These are phyloP conservation scores for Coccinonectria pachysandricola DNA, from an alignment of 2,329 filamentous ascomycete species.

Conservation along the genomic window DNA sequence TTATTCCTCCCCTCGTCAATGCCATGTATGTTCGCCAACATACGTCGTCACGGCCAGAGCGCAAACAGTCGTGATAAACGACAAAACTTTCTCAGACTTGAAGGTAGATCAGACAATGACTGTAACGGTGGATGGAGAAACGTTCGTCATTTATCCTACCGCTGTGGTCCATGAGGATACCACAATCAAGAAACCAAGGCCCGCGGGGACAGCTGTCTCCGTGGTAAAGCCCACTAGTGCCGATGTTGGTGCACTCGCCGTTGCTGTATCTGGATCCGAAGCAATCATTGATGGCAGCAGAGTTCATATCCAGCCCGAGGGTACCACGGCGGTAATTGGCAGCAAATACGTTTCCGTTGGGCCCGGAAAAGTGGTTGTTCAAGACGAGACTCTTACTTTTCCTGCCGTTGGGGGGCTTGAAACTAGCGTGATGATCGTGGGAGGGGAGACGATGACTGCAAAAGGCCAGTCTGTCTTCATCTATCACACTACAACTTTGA, in stretches of 20 bases:
- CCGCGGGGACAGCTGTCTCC: constrained; percentile 19
- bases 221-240: constrained; percentile 27
- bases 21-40: no score
- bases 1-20: no score
- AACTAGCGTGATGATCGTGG: constrained; percentile 35
- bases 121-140: constrained; percentile 29
- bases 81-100: constrained; percentile 32
- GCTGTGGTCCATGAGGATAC: constrained; percentile 34
- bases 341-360: constrained; percentile 25
- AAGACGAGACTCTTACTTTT: constrained; percentile 28
- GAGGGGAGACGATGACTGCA: constrained; percentile 37
- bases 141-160: constrained; percentile 39
- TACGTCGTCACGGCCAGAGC: constrained; percentile 35
- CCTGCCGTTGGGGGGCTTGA: constrained; percentile 21
- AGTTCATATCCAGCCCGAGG: constrained; percentile 29
- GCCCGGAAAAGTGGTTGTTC: constrained; percentile 26
- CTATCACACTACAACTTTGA: constrained; percentile 33
- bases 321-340: constrained; percentile 25
- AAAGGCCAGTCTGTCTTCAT: constrained; percentile 31
- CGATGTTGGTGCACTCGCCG: constrained; percentile 27
- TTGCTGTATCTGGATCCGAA: constrained; percentile 31
- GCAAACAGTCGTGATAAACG: constrained; percentile 36
- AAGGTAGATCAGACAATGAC: constrained; percentile 28
- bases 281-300: constrained; percentile 32
- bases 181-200: constrained; percentile 32